Base-by-base conservation (phyloP, 2,329 filamentous ascomycete genomes). In the Dothideomycetes sp. region DNA sequence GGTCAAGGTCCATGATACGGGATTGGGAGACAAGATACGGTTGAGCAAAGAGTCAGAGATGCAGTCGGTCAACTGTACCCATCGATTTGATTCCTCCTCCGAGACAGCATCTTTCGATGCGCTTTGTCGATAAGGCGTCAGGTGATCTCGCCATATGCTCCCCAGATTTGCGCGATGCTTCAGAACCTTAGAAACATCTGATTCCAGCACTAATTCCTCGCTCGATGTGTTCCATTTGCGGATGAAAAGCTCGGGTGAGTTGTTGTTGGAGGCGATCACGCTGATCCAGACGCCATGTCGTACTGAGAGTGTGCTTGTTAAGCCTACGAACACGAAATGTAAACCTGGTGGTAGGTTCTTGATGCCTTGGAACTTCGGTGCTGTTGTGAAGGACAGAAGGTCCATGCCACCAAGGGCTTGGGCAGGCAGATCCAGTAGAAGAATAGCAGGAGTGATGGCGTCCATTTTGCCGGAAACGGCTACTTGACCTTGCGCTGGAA, bases 271-370 rank as follows among this genome's bases (percentile, higher is more conserved):
- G 13, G 33, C 24, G 17, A 44, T 29, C 16, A 78, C 63, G 34
- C 68, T 64, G 52, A 79, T 73, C 77, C 77, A 81, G 23, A 70
- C 64, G 8, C 77, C 77, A 43, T 74, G 69, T n/a, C 77, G 68
- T 19, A 80, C 63, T 0, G 76, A 78, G 11, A 78, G 64, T 3
- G 70, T 71, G 35, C 68, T 66, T 41, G 73, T 76, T 15, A 71
- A 69, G 17, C 74, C 71, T 0, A 69, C 73, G 53, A 79, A 81
- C 13, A 78, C 57, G 48, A 80, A 79, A 53, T 80, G 77, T 53
- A 71, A 67, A 30, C 76, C 76, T 2, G 61, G 51, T 0, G 76
- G 73, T 4, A 81, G 51, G 47, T 74, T 68, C 47, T 71, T 75
- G 50, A 81, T 70, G 19, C 77, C 77, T 43, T 69, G 67, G 57